Evolutionary conservation across 495 filamentous ascomycete genomes (phyloP), one percentile per base, ranked within the genome.

Genomic region (Penicillium cosmopolitanum): DNA sequence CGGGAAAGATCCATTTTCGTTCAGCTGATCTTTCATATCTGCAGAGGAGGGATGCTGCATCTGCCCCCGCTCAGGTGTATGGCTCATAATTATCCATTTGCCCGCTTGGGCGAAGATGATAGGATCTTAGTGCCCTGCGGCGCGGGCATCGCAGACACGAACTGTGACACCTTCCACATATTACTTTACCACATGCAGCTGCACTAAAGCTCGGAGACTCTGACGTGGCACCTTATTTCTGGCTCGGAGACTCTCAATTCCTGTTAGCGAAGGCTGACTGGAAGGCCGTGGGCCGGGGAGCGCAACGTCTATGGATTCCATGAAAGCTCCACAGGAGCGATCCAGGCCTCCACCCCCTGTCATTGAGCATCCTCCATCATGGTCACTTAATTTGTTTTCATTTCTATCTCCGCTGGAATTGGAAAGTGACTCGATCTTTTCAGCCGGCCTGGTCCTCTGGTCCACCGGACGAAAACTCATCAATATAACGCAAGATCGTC

Each of bases 11-110:
- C 61, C 66, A 65, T 71, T 71, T 63, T 65, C 62, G 60, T 79
- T 80, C 77, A 80, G 77, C 77, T 80, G 77, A 80, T 76, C 75
- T 72, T 55, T 68, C 66, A 69, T 66, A 58, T 66, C 75, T 80
- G 77, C 77, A 79, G 69, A 73, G 56, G 66, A 69, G 67, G 76
- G 70, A 74, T 77, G 69, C 72, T 69, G 75, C 77, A 78, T 77
- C 62, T 63, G 68, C 56, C 71, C 68, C 68, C 71, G 67, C 70
- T 74, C 71, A 77, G 71, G 71, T 80, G 74, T 76, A 74, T 73
- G 72, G 73, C 70, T 71, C 66, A 70, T 68, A 60, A 52, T 66
- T 60, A 59, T 68, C 65, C 55, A 66, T 66, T 67, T 71, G 54
- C 64, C 62, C 51, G 56, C 55, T 65, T 10, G 61, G 63, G 58